Base-by-base conservation (phyloP, 1,284 basidiomycete species). In the Singerocomus inundabilis region DNA sequence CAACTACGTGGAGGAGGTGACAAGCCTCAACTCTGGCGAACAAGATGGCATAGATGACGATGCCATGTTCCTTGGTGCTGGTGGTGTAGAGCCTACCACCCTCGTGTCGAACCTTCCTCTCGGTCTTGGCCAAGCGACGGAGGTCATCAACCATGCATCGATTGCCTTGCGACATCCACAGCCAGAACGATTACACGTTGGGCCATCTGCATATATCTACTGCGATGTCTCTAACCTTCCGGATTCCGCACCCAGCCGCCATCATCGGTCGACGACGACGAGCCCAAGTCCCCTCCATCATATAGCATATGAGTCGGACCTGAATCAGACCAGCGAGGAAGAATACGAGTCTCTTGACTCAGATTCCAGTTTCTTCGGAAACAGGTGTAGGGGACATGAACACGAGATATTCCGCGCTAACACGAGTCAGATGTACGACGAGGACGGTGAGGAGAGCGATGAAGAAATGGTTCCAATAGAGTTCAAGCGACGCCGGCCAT, bases 21-120 rank as follows among this genome's bases (percentile, higher is more conserved):
- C 65, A 43, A 84, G 80, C 54, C 57, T 83, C 37, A 75, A 77
- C 52, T 81, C 78, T 28, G 75, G 75, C 37, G 77, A 75, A 36
- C 68, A 69, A 28, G 74, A 77, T 32, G 71, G 69, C 12, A 54
- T 60, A 29, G 62, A 64, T 44, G 75, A 79, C 28, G 74, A 78
- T 30, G 75, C 72, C 10, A 74, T 79, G 63, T 69, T 75, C 46
- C 62, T 78, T 11, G 81, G 79, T 28, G 79, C 78, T 6, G 80
- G 80, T 30, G 81, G 80, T 12, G 61, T 82, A 25, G 72, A 73
- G 25, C 67, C 69, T 12, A 67, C 72, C 21, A 69, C 75, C 16
- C 70, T 75, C 3, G 63, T 69, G 6, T 74, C 73, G 31, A 72
- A 64, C 44, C 57, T 70, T 37, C 68, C 68, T 45, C 51, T 72